Evolutionary conservation across 2,329 filamentous ascomycete genomes (phyloP), one percentile per base, ranked within the genome.

Genomic region (Aplosporella prunicola): DNA sequence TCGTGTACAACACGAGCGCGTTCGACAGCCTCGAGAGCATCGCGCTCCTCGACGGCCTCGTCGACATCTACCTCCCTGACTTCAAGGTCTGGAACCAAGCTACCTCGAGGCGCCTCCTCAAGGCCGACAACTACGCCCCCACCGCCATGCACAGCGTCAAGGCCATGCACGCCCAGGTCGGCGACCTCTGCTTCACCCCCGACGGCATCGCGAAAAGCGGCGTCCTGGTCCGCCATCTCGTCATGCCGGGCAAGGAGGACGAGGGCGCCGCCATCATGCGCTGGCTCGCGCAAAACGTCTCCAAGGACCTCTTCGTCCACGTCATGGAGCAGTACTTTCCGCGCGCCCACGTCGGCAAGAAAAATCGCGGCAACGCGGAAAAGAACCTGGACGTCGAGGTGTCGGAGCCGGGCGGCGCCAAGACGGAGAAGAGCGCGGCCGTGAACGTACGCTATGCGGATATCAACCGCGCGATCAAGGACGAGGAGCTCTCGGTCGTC

Each of bases 261-360:
- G 84, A 91, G 58, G 80, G 80, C 0, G 68, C 69, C 34, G 66
- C 76, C 44, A 91, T 93, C 42, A 80, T 93, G 67, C 68, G 64
- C 43, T 93, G 83, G 69, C 64, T 93, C 11, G 84, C 82, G 0
- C 65, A 72, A 18, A 74, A 86, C 35, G 69, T 93, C 2, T 84
- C 80, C 3, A 70, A 65, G 39, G 83, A 91, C 56, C 68, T 82
- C 28, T 89, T 88, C 58, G 73, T 91, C 42, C 80, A 93, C 53
- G 79, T 93, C 46, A 91, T 91, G 84, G 84, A 93, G 59, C 85
- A 93, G 60, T 91, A 91, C 52, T 78, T 77, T 44, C 84, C 84
- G 0, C 74, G 82, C 45, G 85, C 82, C 0, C 78, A 93, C 56
- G 85, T 93, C 1, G 85, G 85, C 3, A 89, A 86, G 62, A 47